Conservation (phyloP, 2,329 filamentous ascomycete genomes). For the Alternaria triticina region DNA sequence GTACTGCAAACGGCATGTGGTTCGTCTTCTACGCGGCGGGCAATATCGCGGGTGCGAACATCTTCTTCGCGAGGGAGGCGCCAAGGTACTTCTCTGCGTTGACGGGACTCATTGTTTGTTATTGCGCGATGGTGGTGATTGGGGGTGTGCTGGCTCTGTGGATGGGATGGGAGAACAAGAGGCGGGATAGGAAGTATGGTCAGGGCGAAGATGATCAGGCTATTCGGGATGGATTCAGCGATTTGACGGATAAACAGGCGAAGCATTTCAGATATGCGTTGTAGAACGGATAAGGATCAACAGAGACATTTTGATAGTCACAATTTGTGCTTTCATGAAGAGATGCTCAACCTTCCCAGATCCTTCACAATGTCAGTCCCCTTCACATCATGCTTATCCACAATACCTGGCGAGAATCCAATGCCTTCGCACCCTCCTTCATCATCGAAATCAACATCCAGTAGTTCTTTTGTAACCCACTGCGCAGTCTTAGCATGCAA, state of each 20-base stretch:
- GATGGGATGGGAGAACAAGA: slow-evolving; percentile 45
- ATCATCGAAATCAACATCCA: slow-evolving; percentile 50
- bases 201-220: slow-evolving; percentile 39
- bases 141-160: slow-evolving; percentile 29
- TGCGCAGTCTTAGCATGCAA: slow-evolving; percentile 55
- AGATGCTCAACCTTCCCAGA: background rate
- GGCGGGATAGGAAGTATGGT: slow-evolving; percentile 36
- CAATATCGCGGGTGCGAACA: slow-evolving; percentile 57
- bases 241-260: slow-evolving; percentile 43
- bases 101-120: slow-evolving; percentile 53
- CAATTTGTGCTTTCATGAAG: background rate
- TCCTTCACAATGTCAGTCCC: background rate
- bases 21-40: slow-evolving; percentile 58
- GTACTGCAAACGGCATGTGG: slow-evolving; percentile 57
- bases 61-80: slow-evolving; percentile 54
- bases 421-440: slow-evolving; percentile 47
- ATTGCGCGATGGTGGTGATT: slow-evolving; percentile 52
- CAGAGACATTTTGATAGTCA: too few relatives aligned
- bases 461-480: slow-evolving; percentile 51
- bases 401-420: slow-evolving; percentile 23
- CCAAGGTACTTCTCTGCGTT: slow-evolving; percentile 55
- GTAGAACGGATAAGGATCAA: slow-evolving; percentile 11
- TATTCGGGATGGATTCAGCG: slow-evolving; percentile 43
- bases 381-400: background rate
- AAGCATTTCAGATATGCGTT: slow-evolving; percentile 45